Base-by-base conservation (phyloP, 2,329 filamentous ascomycete species). In the Aspergillus ochraceus region DNA sequence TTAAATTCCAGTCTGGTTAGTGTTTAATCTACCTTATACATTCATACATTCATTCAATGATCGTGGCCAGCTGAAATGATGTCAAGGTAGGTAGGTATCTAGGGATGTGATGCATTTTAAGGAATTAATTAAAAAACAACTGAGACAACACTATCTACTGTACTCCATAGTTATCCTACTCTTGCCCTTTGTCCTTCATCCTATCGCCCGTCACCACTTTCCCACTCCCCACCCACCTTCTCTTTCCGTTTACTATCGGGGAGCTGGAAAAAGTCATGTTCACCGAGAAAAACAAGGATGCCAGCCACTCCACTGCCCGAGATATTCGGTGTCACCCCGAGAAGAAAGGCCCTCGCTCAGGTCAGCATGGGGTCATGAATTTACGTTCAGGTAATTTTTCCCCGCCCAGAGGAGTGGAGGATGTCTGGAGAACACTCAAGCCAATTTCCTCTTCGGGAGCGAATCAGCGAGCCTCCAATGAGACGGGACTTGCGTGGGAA, bases 331-430 rank as follows among this genome's bases (percentile, higher is more conserved):
- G 49, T n/a, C 49, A 51, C 49, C 24, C 22, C 42, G n/a, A 55
- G 9, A 9, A 29, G 26, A 29, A 5, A 29, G 26, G 46, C 42
- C 36, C 26, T 50, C 32, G 55, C 55, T 57, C 49, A 36, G 55
- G 32, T 24, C 55, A 57, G 22, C 39, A 57, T 57, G 20, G 14
- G 55, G 55, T 46, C 53, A 55, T 22, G 39, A 8, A 42, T 22
- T 22, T 20, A 49, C 47, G 24, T 49, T n/a, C 14, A 6, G 36
- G 36, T 42, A 42, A 42, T 51, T 49, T 49, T 42, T 6, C 47
- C 49, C 55, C 32, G 24, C 24, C 29, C 54, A 49, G 3, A 24
- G 6, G 24, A 24, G 24, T 24, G 24, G 24, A 24, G 24, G 24
- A 24, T 24, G 24, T 6, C 36, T 42, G 36, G 36, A 26, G 50